Percentiles rank a stretch among this genome's conserved stretches.
Evolutionary conservation across 2,329 filamentous ascomycete species (phyloP).

Genomic region (Triangularia setosa): DNA sequence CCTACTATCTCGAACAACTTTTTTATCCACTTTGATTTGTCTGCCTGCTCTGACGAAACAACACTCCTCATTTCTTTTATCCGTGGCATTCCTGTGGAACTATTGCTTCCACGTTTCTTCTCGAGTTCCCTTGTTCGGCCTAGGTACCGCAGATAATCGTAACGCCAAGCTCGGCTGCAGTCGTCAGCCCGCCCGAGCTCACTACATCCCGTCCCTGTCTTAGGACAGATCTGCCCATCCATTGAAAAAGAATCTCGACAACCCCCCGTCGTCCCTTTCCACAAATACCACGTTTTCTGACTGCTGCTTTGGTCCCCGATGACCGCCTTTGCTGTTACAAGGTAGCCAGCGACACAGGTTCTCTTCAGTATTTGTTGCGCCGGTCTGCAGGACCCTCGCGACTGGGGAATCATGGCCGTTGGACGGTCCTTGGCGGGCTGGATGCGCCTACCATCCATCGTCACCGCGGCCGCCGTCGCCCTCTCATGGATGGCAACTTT

Average conservation of each 20-base stretch:
- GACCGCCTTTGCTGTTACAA: constrained; percentile 12
- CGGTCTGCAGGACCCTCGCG: constrained; percentile 11
- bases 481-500: constrained; percentile 41
- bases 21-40: background rate
- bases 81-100: background rate
- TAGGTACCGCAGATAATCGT: background rate
- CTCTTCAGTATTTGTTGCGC: constrained; percentile 1
- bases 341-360: constrained; percentile 18
- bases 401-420: constrained; percentile 21
- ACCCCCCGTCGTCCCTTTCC: background rate
- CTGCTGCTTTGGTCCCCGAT: constrained; percentile 11
- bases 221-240: constrained; percentile 21
- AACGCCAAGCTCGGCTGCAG: constrained; percentile 16
- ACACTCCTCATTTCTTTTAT: background rate
- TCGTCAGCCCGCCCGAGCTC: constrained; percentile 18
- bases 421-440: constrained; percentile 21
- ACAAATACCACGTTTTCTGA: background rate
- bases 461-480: constrained; percentile 34
- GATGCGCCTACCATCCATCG: constrained; percentile 26
- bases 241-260: background rate
- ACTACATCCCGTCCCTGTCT: background rate
- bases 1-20: background rate
- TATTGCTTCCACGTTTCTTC: background rate
- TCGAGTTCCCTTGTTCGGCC: constrained; percentile 3
- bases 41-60: background rate